Base-by-base conservation (phyloP, 2,329 filamentous ascomycete genomes). In the Phoma herbarum region DNA sequence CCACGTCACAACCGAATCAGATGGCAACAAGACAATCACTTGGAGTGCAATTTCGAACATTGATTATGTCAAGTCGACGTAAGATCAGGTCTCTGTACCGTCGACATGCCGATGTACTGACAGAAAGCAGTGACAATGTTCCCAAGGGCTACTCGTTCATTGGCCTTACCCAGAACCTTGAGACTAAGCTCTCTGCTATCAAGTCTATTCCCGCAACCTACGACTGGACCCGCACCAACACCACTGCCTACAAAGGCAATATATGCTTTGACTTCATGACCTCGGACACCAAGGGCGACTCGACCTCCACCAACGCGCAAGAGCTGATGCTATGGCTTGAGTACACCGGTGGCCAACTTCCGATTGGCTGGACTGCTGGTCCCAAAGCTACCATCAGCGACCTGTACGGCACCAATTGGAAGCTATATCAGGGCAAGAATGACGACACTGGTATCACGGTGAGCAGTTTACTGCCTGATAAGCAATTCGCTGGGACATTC, bases 321-420 rank as follows among this genome's bases (percentile, higher is more conserved):
- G 79, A 81, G 58, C 70, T 80, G 23, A 81, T 81, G 79, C 78
- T 81, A 14, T 81, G 79, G 79, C 73, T 81, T 2, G 73, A 77
- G 25, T 81, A 77, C 52, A 77, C 78, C n/a, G 79, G 79, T 18
- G 79, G 78, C 2, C 79, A 81, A 59, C 68, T 81, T 4, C 79
- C 79, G 14, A 81, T 81, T 55, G 79, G 79, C 43, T 81, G 75
- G 72, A 61, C 66, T 7, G 65, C 35, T 3, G 62, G 60, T 11
- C 70, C 41, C 8, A 61, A 52, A 29, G 60, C 60, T 18, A 65
- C 57, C 2, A 58, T 66, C 18, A n/a, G 43, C 73, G 73, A 1
- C 59, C 72, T 31, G 69, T 75, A 20, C 72, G 60, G 76, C 3
- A 80, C 77, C 29, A 72, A 71, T 12, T 81, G 79, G 78, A 75